A percentile compares a stretch with the other conserved stretches of the same genome.
Evolutionary conservation across 345 rosid species (phyloP).

Genomic region (Aegle marmelos): DNA sequence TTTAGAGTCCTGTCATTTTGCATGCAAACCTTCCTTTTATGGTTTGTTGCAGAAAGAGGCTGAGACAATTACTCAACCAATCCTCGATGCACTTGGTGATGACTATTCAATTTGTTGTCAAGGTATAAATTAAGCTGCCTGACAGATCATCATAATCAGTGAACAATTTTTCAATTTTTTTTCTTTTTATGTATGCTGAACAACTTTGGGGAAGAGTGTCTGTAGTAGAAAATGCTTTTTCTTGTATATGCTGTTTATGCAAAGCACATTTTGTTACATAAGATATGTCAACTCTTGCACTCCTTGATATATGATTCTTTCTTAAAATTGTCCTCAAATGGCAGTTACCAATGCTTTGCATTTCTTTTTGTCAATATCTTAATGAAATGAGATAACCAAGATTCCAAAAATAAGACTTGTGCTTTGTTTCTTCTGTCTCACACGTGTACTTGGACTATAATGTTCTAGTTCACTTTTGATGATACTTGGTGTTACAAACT

Average conservation of each 20-base stretch:
- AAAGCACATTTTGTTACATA: not conserved
- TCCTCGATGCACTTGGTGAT: conserved; percentile 82
- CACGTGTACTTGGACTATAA: not conserved
- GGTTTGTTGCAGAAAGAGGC: conserved; percentile 51
- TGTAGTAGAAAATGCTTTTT: not conserved
- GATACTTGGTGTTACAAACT: not conserved
- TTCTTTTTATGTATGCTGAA: not conserved
- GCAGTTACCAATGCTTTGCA: not conserved
- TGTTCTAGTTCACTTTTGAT: not conserved
- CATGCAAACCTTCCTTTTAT: not conserved
- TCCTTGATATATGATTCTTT: not conserved
- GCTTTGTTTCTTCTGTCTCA: not conserved
- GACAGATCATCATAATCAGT: not conserved
- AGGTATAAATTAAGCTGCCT: conserved; percentile 37
- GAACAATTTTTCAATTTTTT: not conserved
- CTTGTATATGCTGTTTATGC: not conserved
- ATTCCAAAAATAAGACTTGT: not conserved
- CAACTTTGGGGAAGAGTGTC: not conserved
- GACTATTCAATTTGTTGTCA: conserved; percentile 70
- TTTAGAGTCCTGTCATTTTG: not conserved
- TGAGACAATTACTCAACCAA: conserved; percentile 51
- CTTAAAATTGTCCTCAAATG: not conserved
- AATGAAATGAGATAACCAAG: not conserved
- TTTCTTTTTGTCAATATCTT: not conserved
- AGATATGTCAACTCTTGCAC: not conserved